Conservation (phyloP, 768 basidiomycete genomes). For the Ramaria sp. region DNA sequence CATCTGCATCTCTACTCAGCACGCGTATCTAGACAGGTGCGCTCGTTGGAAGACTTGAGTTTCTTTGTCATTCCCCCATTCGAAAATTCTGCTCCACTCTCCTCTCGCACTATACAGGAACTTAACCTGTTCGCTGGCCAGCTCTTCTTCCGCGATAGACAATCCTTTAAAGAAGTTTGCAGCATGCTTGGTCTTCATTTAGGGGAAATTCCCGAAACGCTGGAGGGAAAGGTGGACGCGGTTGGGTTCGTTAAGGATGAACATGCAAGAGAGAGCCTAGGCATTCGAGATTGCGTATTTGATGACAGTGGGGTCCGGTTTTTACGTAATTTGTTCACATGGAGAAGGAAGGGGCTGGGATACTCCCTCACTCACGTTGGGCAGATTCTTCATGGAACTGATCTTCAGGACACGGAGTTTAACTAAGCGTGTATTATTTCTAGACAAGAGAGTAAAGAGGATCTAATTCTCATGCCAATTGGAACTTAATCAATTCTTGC, state of each 20-base stretch:
- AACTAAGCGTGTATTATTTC: no score
- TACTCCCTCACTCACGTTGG: neutral
- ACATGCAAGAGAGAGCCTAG: neutral
- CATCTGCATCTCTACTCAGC: slow-evolving; percentile 34
- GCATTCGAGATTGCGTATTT: neutral
- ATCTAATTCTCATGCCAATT: no score
- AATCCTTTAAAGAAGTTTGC: slow-evolving; percentile 25
- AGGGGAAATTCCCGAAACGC: slow-evolving; percentile 20
- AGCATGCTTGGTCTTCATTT: slow-evolving; percentile 21
- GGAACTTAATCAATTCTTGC: no score
- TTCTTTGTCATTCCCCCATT: slow-evolving; percentile 19
- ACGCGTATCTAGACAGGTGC: slow-evolving; percentile 22
- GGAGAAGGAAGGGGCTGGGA: neutral
- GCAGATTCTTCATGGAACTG: neutral
- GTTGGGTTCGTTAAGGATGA: slow-evolving; percentile 18
- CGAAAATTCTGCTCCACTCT: slow-evolving; percentile 5
- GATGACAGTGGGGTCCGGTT: neutral
- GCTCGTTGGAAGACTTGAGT: slow-evolving; percentile 26
- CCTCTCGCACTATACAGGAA: slow-evolving; percentile 17
- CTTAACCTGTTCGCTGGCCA: slow-evolving; percentile 37
- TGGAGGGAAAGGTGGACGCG: neutral
- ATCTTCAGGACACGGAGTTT: neutral
- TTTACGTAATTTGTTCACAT: neutral
- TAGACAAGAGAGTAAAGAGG: no score
- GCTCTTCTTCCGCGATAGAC: slow-evolving; percentile 26